Evolutionary conservation across 75 land plant species (phyloP), one percentile per base, ranked within the genome.

Genomic region (Pseudotsuga menziesii): DNA sequence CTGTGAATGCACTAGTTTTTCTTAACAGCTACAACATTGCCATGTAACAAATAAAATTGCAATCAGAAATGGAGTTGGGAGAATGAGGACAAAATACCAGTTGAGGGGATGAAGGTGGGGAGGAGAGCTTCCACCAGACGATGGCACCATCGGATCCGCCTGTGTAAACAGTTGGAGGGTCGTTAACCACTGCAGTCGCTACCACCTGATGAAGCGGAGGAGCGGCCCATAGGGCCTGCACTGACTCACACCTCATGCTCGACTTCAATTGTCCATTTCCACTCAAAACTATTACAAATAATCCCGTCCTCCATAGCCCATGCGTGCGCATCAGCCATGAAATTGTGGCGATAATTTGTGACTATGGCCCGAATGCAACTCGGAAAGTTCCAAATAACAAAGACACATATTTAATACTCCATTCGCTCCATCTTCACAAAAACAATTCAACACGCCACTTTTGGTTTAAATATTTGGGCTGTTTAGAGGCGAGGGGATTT

Each of bases 131-230:
- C 98, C 95, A 95, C 80, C 88, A 85, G 86, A 92, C 60, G 83
- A 95, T 88, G 81, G 88, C 84, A 72, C 95, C 98, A 81, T 89
- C 88, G 61, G 88, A 76, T 67, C 84, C 93, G 77, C 98, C 98
- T 56, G 91, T 91, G 91, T 85, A 92, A 63, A 95, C 88, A 41
- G 88, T 72, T 12, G 86, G 82, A 16, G 93, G 87, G 1, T 83
- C 44, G 61, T 75, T 48, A 23, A 75, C 36, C 39, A 85, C 76
- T 16, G 81, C 88, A 58, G 83, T 83, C 62, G 78, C 71, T 56
- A 90, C 82, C 48, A 88, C 90, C 35, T 88, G 78, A 72, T 81
- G 78, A 74, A 82, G 90, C 0, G 75, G 74, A 56, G 86, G 87
- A 26, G 84, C 54, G 59, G 62, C 64, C 97, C 97, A 94, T 13